phyloP scores from a whole-genome alignment of 2,329 filamentous ascomycete genomes.

The Aspergillus oerlinghausenensis region DNA sequence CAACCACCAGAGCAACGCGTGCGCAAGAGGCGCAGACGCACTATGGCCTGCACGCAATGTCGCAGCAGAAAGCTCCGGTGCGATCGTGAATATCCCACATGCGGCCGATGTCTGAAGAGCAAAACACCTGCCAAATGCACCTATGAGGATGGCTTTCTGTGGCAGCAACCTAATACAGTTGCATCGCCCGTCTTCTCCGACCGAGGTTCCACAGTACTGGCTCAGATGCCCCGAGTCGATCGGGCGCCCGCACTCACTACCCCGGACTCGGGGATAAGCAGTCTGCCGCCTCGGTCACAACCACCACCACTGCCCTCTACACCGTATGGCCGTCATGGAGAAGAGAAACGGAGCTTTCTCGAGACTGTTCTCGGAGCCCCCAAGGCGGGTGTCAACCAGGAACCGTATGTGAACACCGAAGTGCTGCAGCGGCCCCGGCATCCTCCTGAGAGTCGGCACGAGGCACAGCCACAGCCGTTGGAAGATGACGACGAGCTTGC shows the following conservation, averaged over 20 bases:
- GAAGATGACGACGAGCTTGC: slow-evolving; percentile 18
- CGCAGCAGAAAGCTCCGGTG: slow-evolving; percentile 41
- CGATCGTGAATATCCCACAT: slow-evolving; percentile 39
- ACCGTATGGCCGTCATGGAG: slow-evolving; percentile 7
- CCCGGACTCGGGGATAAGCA: slow-evolving; percentile 29
- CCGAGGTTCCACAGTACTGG: slow-evolving; percentile 17
- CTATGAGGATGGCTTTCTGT: slow-evolving; percentile 39
- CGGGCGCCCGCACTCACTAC: slow-evolving; percentile 20
- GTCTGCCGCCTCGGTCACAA: slow-evolving; percentile 21
- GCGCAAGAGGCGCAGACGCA: slow-evolving; percentile 36
- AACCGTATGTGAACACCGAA: slow-evolving; percentile 25
- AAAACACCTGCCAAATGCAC: slow-evolving; percentile 32
- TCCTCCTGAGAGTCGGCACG: slow-evolving; percentile 8
- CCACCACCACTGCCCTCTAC: slow-evolving; percentile 4
- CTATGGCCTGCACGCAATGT: slow-evolving; percentile 40
- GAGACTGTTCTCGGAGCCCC: slow-evolving; percentile 34
- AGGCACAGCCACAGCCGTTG: slow-evolving; percentile 6
- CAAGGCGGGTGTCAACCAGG: slow-evolving; percentile 30
- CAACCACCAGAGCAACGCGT: slow-evolving; percentile 20
- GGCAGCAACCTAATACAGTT: slow-evolving; percentile 36
- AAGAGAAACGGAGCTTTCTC: slow-evolving; percentile 28
- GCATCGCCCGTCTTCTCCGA: slow-evolving; percentile 22
- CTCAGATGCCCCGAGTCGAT: slow-evolving; percentile 18
- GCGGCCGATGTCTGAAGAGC: slow-evolving; percentile 36
- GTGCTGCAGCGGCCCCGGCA: slow-evolving; percentile 25